These are phyloP conservation scores for Usnea hakonensis DNA, from an alignment of 495 filamentous ascomycete species.

Conservation along the genomic window DNA sequence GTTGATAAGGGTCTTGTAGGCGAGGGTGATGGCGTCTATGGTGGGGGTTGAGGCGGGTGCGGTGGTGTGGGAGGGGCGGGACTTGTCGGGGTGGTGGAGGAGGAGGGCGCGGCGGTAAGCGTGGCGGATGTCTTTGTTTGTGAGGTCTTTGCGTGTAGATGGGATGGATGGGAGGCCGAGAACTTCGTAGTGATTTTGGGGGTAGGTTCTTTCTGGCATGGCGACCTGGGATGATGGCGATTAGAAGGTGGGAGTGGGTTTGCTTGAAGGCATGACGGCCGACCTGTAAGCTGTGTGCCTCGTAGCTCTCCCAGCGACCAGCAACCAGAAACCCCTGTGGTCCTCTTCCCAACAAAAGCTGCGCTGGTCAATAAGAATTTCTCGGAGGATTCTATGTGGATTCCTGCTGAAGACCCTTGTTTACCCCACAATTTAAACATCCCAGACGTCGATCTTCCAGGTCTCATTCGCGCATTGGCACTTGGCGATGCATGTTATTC, in stretches of 20 bases:
- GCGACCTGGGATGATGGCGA: not conserved
- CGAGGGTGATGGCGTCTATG: conserved; percentile 72
- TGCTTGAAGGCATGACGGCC: not conserved
- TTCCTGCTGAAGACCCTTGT: not conserved
- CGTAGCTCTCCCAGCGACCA: too few species aligned
- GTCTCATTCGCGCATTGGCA: not conserved
- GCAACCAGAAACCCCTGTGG: not conserved
- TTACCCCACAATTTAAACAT: conserved; percentile 1
- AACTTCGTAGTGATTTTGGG: conserved; percentile 14
- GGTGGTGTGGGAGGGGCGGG: conserved; percentile 17
- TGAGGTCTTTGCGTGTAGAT: not conserved
- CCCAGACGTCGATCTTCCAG: not conserved
- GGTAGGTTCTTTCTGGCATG: conserved; percentile 13
- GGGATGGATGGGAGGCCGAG: conserved; percentile 11
- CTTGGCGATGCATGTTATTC: not conserved
- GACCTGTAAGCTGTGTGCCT: not conserved
- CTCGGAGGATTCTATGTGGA: not conserved
- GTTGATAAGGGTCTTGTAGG: conserved; percentile 63
- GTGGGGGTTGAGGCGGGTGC: conserved; percentile 29
- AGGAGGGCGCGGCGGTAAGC: conserved; percentile 77
- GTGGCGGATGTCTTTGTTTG: conserved; percentile 46
- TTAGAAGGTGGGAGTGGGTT: not conserved
- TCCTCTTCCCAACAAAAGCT: not conserved
- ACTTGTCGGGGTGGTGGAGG: conserved; percentile 76
- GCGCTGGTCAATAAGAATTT: not conserved